Evolutionary conservation across 2,329 filamentous ascomycete genomes (phyloP).

Genomic region (Cryphonectria parasitica): DNA sequence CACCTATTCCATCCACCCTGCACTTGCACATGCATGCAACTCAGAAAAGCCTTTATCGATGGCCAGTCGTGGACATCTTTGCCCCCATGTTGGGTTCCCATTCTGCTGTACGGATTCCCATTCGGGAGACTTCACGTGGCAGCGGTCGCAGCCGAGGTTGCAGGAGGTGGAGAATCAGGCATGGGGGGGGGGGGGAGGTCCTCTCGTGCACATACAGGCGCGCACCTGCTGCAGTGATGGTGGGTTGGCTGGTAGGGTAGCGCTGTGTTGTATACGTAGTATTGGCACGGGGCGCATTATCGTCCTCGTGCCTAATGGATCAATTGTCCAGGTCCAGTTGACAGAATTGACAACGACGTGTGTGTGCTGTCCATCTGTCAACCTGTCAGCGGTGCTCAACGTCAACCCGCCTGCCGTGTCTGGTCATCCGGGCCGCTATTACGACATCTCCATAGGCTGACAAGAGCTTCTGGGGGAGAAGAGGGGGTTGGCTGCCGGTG

Average conservation of each 20-base stretch:
- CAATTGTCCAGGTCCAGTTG: background rate
- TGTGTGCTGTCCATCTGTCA: background rate
- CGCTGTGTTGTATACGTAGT: background rate
- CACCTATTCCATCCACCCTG: background rate
- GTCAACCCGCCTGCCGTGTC: constrained; percentile 16
- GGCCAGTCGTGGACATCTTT: background rate
- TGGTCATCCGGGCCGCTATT: constrained; percentile 16
- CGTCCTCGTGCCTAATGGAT: background rate
- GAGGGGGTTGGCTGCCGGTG: background rate
- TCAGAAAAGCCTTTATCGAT: background rate
- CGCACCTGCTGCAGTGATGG: background rate
- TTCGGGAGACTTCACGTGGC: constrained; percentile 8
- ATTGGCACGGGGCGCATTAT: background rate
- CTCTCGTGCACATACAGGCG: background rate
- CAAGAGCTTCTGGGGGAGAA: background rate
- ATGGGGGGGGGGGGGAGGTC: background rate
- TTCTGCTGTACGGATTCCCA: background rate
- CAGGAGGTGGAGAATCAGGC: background rate
- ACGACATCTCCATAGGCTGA: constrained; percentile 9
- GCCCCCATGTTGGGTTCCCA: background rate
- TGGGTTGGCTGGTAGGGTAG: background rate
- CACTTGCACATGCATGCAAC: background rate
- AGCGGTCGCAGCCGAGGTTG: constrained; percentile 7
- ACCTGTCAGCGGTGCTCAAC: background rate
- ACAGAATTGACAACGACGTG: background rate